Evolutionary conservation across 1,139 yeast species (phyloP).

Genomic region (Yamadazyma epiphylla): DNA sequence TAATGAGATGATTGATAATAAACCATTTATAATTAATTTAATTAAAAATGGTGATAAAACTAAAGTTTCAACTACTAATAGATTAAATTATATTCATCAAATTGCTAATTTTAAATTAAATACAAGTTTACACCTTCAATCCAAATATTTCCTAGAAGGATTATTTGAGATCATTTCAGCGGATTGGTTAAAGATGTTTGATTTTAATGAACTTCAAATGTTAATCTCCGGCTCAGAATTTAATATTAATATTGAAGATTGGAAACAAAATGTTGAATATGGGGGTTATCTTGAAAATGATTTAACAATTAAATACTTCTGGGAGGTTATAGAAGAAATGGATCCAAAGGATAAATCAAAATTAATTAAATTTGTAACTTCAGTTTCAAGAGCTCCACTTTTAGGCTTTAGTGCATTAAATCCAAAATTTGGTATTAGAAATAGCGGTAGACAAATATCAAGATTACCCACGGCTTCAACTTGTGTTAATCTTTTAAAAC

Average conservation of each 20-base stretch:
- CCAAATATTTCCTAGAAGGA: constrained; percentile 67
- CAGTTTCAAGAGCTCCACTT: constrained; percentile 88
- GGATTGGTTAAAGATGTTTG: constrained; percentile 81
- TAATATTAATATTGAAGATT: constrained; percentile 67
- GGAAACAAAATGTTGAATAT: constrained; percentile 58
- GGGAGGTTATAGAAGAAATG: constrained; percentile 76
- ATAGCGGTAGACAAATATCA: constrained; percentile 51
- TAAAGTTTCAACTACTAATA: constrained; percentile 58
- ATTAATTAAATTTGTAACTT: constrained; percentile 81
- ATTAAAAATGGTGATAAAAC: constrained; percentile 52
- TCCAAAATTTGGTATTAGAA: constrained; percentile 80
- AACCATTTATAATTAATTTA: constrained; percentile 49
- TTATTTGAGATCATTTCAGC: constrained; percentile 63
- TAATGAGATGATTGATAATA: constrained; percentile 39
- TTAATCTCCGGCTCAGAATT: constrained; percentile 77
- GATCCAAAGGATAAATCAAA: constrained; percentile 54
- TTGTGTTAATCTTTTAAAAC: constrained; percentile 79
- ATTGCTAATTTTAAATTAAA: constrained; percentile 79
- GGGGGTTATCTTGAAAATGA: constrained; percentile 66
- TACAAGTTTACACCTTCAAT: constrained; percentile 54
- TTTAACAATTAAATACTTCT: constrained; percentile 56
- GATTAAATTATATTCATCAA: constrained; percentile 71
- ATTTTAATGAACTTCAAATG: constrained; percentile 77
- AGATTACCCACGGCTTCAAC: constrained; percentile 91
- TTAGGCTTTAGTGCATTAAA: constrained; percentile 72